Evolutionary conservation across 1,284 basidiomycete genomes (phyloP).

Genomic region (Ganoderma resinaceum): DNA sequence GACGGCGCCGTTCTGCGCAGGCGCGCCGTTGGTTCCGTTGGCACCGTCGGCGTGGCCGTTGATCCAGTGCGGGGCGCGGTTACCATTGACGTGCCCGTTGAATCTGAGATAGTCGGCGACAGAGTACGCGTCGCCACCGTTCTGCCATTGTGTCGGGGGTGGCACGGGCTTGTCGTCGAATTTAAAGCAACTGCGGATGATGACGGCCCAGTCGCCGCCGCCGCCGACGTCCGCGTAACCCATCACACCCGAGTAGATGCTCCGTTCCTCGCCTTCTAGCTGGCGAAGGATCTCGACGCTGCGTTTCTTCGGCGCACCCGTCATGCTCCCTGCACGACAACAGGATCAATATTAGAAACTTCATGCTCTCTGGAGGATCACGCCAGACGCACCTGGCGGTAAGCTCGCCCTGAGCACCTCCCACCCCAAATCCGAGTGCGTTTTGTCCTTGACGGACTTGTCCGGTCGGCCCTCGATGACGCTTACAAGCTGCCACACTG

Average conservation of each 20-base stretch:
- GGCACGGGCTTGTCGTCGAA: constrained; percentile 51
- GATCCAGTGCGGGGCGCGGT: not conserved
- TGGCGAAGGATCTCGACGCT: constrained; percentile 90
- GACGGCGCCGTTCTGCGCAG: not conserved
- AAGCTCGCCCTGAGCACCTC: constrained; percentile 82
- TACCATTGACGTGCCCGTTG: not conserved
- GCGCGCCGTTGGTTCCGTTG: not conserved
- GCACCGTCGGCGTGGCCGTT: not conserved
- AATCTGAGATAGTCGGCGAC: not conserved
- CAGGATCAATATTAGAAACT: not conserved
- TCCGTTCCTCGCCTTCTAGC: constrained; percentile 77
- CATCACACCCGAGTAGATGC: constrained; percentile 93
- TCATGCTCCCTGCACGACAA: constrained; percentile 84
- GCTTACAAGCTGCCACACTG: constrained; percentile 96
- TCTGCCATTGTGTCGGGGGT: constrained; percentile 8
- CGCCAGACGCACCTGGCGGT: constrained; percentile 74
- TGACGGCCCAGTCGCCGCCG: constrained; percentile 93
- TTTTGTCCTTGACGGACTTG: constrained; percentile 37
- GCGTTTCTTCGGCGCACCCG: constrained; percentile 95
- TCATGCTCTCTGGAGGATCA: no score
- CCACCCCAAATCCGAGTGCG: constrained; percentile 67
- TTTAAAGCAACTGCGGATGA: constrained; percentile 92
- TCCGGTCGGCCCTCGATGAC: constrained; percentile 78
- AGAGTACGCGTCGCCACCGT: constrained; percentile 35
- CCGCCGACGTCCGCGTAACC: constrained; percentile 94